Evolutionary conservation across 1,284 basidiomycete genomes (phyloP).

Genomic region (Xerocomus minutiporus): DNA sequence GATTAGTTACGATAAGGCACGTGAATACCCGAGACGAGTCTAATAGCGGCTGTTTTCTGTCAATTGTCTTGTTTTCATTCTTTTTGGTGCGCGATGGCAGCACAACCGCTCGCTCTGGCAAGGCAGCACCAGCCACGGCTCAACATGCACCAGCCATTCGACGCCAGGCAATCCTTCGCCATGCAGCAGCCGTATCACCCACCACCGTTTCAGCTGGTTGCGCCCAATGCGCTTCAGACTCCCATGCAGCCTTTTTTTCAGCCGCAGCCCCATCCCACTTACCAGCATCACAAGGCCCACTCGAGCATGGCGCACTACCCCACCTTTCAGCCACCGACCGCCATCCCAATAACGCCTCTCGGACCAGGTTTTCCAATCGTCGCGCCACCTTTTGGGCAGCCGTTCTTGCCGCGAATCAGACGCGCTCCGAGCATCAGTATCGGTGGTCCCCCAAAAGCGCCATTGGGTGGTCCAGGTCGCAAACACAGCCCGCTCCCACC

Average conservation of each 20-base stretch:
- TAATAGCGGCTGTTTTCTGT: not conserved
- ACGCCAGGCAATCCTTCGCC: constrained; percentile 14
- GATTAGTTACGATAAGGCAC: constrained; percentile 12
- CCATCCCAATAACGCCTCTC: constrained; percentile 59
- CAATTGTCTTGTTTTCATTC: not conserved
- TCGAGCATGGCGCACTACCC: constrained; percentile 57
- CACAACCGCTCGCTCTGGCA: not conserved
- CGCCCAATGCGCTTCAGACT: constrained; percentile 50
- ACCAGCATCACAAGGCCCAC: constrained; percentile 45
- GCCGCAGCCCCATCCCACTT: constrained; percentile 43
- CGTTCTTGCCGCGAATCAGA: constrained; percentile 52
- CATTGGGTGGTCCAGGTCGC: constrained; percentile 68
- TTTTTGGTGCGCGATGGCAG: not conserved
- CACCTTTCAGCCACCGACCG: constrained; percentile 52
- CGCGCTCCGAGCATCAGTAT: constrained; percentile 62
- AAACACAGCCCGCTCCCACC: constrained; percentile 63
- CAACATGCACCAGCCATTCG: constrained; percentile 34
- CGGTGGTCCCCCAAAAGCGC: constrained; percentile 78
- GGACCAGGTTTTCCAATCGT: constrained; percentile 58
- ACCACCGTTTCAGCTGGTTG: no score
- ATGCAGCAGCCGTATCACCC: not conserved
- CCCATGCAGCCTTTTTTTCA: constrained; percentile 67
- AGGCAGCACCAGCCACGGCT: constrained; percentile 38
- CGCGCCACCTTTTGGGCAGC: constrained; percentile 40
- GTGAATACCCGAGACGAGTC: not conserved